Evolutionary conservation across 129 eudicot genomes (phyloP), one percentile per base, ranked within the genome.

Genomic region (Saposhnikovia divaricata): DNA sequence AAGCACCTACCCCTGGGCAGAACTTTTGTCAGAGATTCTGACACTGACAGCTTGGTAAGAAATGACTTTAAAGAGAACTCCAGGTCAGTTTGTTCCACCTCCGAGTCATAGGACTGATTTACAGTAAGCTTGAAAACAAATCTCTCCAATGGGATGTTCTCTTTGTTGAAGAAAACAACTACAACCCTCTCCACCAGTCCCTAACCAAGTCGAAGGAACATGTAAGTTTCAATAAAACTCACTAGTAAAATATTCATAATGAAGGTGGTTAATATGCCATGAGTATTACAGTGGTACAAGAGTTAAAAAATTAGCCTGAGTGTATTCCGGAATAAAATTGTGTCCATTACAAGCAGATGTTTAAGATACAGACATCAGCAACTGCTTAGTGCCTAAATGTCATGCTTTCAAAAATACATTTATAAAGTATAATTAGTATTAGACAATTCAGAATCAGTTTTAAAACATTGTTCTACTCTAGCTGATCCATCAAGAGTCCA

Each of bases 171-270:
- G 80, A 92, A 96, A 72, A 88, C 85, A 66, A 90, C 96, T 9
- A 93, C 99, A 70, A 96, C 83, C 80, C 93, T 89, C 77, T 96
- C 99, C 57, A 96, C 91, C 85, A 90, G 8, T 50, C 96, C 98
- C 98, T 95, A 66, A 66, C 18, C 79, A 10, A 68, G 40, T 59
- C 48, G 43, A 66, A 43, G 39, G 45, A 34, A 61, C 55, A 77
- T 19, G 61, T 79, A 76, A 76, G 77, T 48, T 79, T 39, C 44
- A 45, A 12, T 34, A 11, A 47, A 47, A 81, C 40, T 74, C 59
- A 38, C 39, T 63, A 19, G 27, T 50, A 74, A 44, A 15, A 2
- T 46, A 53, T 44, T 50, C 1, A 27, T 27, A 9, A 21, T 28
- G 13, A 34, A 39, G 23, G 45, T 23, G 0, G 73, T 45, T 28